Base-by-base conservation (phyloP, 2,329 filamentous ascomycete species). In the Ophiocordyceps camponoti-leonardi region DNA sequence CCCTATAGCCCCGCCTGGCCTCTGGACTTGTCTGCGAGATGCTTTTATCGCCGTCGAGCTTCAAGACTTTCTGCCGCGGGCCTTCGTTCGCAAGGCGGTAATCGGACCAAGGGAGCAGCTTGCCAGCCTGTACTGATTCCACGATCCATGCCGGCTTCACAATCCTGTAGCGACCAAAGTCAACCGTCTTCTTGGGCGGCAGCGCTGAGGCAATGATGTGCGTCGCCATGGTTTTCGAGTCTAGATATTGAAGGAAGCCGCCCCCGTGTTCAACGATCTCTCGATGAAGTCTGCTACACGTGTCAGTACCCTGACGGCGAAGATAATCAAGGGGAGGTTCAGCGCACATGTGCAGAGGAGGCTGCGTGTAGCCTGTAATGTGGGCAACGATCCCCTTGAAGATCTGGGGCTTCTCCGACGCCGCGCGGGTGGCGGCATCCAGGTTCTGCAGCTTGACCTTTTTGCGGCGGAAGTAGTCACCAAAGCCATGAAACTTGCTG, bases 361-460 rank as follows among this genome's bases (percentile, higher is more conserved):
- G 92, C 55, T 96, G 90, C 0, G 92, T 98, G 59, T 96, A 98
- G 43, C 92, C 92, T 54, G 88, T 94, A 22, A 98, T 83, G 62
- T 95, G 86, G 11, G 82, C 86, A 13, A 94, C 87, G 10, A 96
- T 73, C 1, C 86, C 87, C 53, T 82, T 86, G 69, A 98, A 98
- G 45, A 98, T 86, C 49, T 77, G 78, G 11, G 87, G 86, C 51
- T 83, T 86, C 52, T 81, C 79, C 0, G 67, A 63, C 4, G 76
- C 68, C 30, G 82, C 73, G 48, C 90, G 80, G 41, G 94, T 69
- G 45, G 94, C 77, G 10, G 79, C 80, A 63, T 98, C 92, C 28
- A 92, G 75, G 56, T 98, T 98, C 62, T 96, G 92, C 4, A 98
- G 73, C 59, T 98, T 98, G 62, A 94, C 79, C 70, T 94, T 95